Evolutionary conservation across 176 grass and related monocot genomes (phyloP).

Genomic region (Pontederia crassipes): DNA sequence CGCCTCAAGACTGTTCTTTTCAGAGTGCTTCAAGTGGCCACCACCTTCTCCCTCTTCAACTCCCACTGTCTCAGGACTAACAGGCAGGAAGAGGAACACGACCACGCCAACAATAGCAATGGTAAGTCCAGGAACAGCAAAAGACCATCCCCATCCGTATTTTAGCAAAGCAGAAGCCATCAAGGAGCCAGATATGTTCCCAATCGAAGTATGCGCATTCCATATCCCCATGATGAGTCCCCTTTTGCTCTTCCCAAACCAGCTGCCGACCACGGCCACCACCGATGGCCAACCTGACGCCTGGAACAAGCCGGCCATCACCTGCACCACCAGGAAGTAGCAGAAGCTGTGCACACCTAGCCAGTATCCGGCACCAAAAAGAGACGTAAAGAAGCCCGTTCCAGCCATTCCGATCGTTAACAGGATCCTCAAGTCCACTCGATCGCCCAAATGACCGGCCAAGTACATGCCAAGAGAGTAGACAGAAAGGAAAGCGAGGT

Average conservation of each 20-base stretch:
- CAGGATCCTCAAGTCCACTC: constrained; percentile 9
- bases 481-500: not conserved
- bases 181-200: constrained; percentile 8
- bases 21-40: not conserved
- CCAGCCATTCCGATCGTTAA: constrained; percentile 3
- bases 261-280: constrained; percentile 4
- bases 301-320: constrained; percentile 9
- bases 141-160: constrained; percentile 12
- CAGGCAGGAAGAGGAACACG: constrained; percentile 5
- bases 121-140: not conserved
- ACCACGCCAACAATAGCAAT: constrained; percentile 4
- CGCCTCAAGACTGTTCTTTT: not conserved
- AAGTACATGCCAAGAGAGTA: constrained; percentile 9
- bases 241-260: constrained; percentile 12
- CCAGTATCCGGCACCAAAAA: constrained; percentile 12
- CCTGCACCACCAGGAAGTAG: constrained; percentile 8
- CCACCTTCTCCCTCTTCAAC: not conserved
- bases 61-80: not conserved
- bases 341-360: constrained; percentile 6
- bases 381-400: constrained; percentile 7
- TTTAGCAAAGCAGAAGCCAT: constrained; percentile 2
- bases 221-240: constrained; percentile 18
- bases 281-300: constrained; percentile 12
- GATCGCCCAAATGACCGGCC: constrained; percentile 6
- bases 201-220: constrained; percentile 13